Evolutionary conservation across 805 yeast species (phyloP).

Genomic region (Yamadazyma insecticola): DNA sequence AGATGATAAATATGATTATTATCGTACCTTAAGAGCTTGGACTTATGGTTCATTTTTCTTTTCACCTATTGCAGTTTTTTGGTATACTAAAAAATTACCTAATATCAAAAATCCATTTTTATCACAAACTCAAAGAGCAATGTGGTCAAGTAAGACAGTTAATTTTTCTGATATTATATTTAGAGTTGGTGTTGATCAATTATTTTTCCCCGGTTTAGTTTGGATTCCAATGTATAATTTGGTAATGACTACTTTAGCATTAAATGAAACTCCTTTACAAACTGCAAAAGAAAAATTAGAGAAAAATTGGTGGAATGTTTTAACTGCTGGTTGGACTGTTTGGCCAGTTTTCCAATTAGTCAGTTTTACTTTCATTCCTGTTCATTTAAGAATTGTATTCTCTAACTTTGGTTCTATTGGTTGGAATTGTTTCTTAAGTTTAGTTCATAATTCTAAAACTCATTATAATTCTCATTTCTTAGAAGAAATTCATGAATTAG

Average conservation of each 20-base stretch:
- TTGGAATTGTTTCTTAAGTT: conserved; percentile 41
- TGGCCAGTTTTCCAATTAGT: conserved; percentile 39
- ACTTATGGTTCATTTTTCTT: conserved; percentile 34
- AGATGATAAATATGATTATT: conserved; percentile 17
- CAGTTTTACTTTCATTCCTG: conserved; percentile 34
- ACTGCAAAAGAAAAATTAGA: conserved; percentile 28
- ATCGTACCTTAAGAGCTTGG: conserved; percentile 32
- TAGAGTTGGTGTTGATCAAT: conserved; percentile 32
- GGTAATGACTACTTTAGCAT: conserved; percentile 32
- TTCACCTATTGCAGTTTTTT: conserved; percentile 35
- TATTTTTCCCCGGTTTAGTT: conserved; percentile 31
- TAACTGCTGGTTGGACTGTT: conserved; percentile 37
- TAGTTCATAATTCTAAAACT: conserved; percentile 44
- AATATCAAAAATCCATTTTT: conserved; percentile 31
- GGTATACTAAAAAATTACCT: conserved; percentile 38
- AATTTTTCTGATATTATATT: conserved; percentile 16
- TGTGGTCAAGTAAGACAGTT: conserved; percentile 9
- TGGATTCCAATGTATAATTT: conserved; percentile 42
- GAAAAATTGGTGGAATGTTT: conserved; percentile 38
- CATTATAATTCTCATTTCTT: conserved; percentile 33
- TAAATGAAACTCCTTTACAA: conserved; percentile 30
- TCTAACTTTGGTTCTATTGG: conserved; percentile 37
- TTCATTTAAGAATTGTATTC: conserved; percentile 33
- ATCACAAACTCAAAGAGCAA: conserved; percentile 9
- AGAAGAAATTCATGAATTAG: conserved; percentile 37